Conservation (phyloP, 1,139 yeast genomes). For the Geotrichum klebahnii region DNA sequence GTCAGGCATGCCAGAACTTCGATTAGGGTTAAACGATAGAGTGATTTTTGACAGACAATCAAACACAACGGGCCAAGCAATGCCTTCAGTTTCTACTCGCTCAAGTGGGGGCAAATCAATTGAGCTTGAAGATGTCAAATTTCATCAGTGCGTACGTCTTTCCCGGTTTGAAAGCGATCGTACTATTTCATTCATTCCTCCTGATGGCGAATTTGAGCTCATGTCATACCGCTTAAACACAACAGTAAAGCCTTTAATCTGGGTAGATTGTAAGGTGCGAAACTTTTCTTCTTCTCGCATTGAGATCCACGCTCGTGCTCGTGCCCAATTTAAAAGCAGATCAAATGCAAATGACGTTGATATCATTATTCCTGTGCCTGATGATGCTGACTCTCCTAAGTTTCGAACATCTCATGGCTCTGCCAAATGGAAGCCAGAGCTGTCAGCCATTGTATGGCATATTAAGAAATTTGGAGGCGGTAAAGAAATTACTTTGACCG, state of each 20-base stretch:
- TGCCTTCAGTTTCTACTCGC: slow-evolving; percentile 26
- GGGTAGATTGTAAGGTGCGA: slow-evolving; percentile 60
- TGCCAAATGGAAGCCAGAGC: slow-evolving; percentile 86
- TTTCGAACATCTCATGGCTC: slow-evolving; percentile 80
- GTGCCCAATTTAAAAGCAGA: slow-evolving; percentile 85
- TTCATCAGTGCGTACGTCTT: slow-evolving; percentile 86
- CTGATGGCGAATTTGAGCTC: slow-evolving; percentile 88
- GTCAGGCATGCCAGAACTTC: slow-evolving; percentile 95
- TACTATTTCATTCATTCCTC: slow-evolving; percentile 85
- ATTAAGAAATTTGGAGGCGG: slow-evolving; percentile 93
- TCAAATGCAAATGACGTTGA: slow-evolving; percentile 93
- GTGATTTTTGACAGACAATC: slow-evolving; percentile 57
- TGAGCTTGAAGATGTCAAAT: slow-evolving; percentile 87
- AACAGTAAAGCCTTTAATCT: slow-evolving; percentile 86
- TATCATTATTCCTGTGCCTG: slow-evolving; percentile 87
- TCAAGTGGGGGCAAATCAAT: slow-evolving; percentile 33
- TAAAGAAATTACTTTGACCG: slow-evolving; percentile 82
- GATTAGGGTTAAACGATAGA: slow-evolving; percentile 87
- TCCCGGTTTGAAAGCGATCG: slow-evolving; percentile 83
- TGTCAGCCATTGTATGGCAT: slow-evolving; percentile 82
- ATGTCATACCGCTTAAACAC: slow-evolving; percentile 83
- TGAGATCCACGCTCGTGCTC: slow-evolving; percentile 79
- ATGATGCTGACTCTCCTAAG: slow-evolving; percentile 93
- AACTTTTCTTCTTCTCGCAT: slow-evolving; percentile 84
- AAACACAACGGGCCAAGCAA: slow-evolving; percentile 40